These are phyloP conservation scores for Pythium vanterpoolii DNA, from an alignment of 352 stramenopile species.

Conservation along the genomic window DNA sequence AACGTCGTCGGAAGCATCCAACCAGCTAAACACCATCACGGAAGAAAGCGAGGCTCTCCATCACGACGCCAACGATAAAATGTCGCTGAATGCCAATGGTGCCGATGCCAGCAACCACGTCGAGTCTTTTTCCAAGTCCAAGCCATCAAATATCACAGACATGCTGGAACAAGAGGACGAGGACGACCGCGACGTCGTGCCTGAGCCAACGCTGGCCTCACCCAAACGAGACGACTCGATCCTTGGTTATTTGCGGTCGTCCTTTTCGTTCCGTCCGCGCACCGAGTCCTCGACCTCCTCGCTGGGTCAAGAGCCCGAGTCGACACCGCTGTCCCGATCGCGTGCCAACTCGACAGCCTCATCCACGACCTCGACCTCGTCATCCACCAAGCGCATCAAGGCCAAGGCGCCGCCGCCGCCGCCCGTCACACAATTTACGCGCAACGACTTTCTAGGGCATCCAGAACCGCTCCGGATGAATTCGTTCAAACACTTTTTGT, in stretches of 20 bases:
- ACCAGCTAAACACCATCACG: not conserved
- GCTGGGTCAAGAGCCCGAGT: not conserved
- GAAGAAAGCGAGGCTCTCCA: not conserved
- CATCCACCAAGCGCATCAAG: conserved; percentile 13
- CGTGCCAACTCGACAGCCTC: conserved; percentile 11
- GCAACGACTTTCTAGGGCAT: conserved; percentile 12
- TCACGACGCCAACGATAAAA: not conserved
- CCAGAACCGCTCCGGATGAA: conserved; percentile 21
- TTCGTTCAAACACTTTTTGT: conserved; percentile 25
- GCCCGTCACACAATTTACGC: conserved; percentile 8
- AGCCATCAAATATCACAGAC: not conserved
- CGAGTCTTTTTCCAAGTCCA: not conserved
- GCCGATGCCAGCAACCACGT: not conserved
- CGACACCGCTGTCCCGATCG: not conserved
- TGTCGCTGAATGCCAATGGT: too few relatives aligned
- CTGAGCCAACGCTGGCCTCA: not conserved
- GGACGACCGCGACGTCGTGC: conserved; percentile 8
- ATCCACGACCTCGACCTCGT: conserved; percentile 10
- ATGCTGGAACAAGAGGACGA: conserved; percentile 1
- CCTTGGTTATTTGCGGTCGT: conserved; percentile 10
- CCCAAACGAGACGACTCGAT: conserved; percentile 17
- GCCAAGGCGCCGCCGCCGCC: not conserved
- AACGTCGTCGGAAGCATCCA: not conserved
- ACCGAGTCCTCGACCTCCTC: conserved; percentile 16
- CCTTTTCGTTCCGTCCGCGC: conserved; percentile 16